These are phyloP conservation scores for Lecanicillium sp. DNA, from an alignment of 2,329 filamentous ascomycete genomes.

Conservation along the genomic window DNA sequence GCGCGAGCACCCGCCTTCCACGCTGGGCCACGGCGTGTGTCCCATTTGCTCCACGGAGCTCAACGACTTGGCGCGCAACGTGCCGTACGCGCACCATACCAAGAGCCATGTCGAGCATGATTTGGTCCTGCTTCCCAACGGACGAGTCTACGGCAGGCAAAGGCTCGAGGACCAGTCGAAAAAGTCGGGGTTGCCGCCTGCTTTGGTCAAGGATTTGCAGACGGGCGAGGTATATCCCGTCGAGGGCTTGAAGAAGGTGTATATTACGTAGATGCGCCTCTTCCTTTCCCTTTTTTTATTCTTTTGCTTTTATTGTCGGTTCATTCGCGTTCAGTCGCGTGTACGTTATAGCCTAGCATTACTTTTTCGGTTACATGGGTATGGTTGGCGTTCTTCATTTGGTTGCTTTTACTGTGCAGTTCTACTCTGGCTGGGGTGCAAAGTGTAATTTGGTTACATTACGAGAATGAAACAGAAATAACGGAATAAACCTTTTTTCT, in stretches of 20 bases:
- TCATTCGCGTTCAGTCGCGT: not conserved
- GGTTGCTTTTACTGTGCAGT: no score
- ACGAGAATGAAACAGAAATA: no score
- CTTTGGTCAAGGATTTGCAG: constrained; percentile 68
- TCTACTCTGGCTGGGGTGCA: no score
- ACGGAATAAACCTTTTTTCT: no score
- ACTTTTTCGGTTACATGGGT: no score
- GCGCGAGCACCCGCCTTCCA: constrained; percentile 16
- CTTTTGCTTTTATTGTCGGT: not conserved
- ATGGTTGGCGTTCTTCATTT: no score
- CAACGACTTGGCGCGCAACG: constrained; percentile 78
- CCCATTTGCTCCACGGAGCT: constrained; percentile 95
- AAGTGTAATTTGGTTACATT: no score
- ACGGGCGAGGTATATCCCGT: constrained; percentile 61
- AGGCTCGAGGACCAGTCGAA: constrained; percentile 68
- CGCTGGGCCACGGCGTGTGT: constrained; percentile 68
- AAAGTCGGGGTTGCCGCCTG: constrained; percentile 64
- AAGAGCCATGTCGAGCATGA: constrained; percentile 90
- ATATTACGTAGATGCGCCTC: constrained; percentile 52
- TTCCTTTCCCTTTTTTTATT: constrained; percentile 7
- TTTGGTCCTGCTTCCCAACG: constrained; percentile 79
- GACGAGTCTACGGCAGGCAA: constrained; percentile 72
- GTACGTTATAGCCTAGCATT: no score
- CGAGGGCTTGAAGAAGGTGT: constrained; percentile 73
- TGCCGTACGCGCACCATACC: constrained; percentile 92